Base-by-base conservation (phyloP, 768 basidiomycete species). In the Leccinum variicolor region DNA sequence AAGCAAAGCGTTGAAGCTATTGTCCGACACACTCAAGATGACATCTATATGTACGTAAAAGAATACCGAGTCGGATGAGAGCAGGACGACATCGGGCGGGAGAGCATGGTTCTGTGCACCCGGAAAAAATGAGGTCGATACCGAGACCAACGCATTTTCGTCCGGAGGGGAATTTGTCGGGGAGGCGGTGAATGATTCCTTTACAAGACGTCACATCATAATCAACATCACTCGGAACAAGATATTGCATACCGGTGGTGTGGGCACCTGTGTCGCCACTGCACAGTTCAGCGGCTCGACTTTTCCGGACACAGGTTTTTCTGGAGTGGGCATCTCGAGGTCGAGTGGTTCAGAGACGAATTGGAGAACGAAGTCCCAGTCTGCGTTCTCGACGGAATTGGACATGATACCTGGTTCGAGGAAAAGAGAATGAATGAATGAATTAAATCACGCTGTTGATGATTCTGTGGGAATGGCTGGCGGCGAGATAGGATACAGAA, bases 81-180 rank as follows among this genome's bases (percentile, higher is more conserved):
- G 74, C 51, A 91, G 73, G 62, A 87, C 77, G 46, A 84, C 62
- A 67, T 93, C 87, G 1, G 87, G 83, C 1, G 78, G 76, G n/a
- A 79, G 68, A 0, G 80, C 64, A 34, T 81, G 76, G 59, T 81
- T 79, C 57, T 84, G 81, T 3, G 87, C 84, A 36, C 82, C 84
- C 3, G 90, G 89, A 65, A 81, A 86, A 73, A 92, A 93, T 0
- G 89, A 89, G 26, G 91, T 93, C 15, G 90, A 92, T 34, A 93
- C 84, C 1, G 90, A 90, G 55, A 92, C 86, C 53, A 79, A 74
- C 3, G 77, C 73, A 49, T 71, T 80, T 62, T 79, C 79, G 73
- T 83, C 68, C 17, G 55, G 39, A 15, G 71, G 55, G 17, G 73
- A 67, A 36, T 69, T 66, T 6, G 50, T 61, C 8, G 74, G 75